Evolutionary conservation across 768 basidiomycete species (phyloP).

Genomic region (Daedaleopsis sinensis): DNA sequence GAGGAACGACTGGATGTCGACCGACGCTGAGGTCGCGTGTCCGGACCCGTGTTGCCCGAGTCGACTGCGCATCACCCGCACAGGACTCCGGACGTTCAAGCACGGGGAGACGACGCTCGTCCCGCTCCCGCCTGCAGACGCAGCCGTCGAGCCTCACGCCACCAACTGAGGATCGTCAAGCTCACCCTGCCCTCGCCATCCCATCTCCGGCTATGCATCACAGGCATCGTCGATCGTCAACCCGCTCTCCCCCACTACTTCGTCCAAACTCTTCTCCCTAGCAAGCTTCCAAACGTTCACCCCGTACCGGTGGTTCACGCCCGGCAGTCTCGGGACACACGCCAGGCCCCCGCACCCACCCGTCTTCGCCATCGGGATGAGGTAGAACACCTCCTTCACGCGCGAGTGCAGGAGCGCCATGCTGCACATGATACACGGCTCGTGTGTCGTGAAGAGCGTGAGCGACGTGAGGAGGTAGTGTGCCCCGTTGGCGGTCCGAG

Average conservation of each 20-base stretch:
- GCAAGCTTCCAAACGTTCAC: conserved; percentile 66
- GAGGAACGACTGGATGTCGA: conserved; percentile 68
- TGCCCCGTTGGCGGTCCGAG: conserved; percentile 52
- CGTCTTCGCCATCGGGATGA: conserved; percentile 72
- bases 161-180: background rate
- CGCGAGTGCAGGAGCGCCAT: conserved; percentile 96
- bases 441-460: conserved; percentile 89
- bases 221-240: conserved; percentile 4
- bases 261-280: background rate
- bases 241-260: conserved; percentile 6
- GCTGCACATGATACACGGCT: conserved; percentile 97
- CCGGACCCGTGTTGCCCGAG: conserved; percentile 70
- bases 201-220: conserved; percentile 10
- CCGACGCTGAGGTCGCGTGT: conserved; percentile 65
- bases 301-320: conserved; percentile 87
- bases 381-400: conserved; percentile 83
- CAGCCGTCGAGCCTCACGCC: background rate
- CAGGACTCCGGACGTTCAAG: conserved; percentile 53
- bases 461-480: conserved; percentile 89
- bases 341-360: conserved; percentile 85
- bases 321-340: conserved; percentile 78
- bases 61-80: conserved; percentile 52
- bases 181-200: background rate
- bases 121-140: conserved; percentile 27
- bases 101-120: conserved; percentile 59